phyloP scores from a whole-genome alignment of 108 stramenopile species.

The Schizochytrium sp. region DNA sequence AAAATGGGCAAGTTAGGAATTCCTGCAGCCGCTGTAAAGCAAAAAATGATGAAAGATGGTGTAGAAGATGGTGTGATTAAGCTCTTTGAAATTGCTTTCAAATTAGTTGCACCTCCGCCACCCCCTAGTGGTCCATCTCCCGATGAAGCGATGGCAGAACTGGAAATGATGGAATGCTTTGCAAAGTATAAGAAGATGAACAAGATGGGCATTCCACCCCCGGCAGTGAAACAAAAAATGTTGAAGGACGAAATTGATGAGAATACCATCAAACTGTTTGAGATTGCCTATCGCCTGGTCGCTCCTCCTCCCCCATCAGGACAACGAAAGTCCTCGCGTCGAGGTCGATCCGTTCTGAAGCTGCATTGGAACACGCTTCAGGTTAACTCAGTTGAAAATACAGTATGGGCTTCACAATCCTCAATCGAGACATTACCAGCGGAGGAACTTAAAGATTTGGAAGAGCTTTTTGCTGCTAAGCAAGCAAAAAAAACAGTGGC shows the following conservation, averaged over 20 bases:
- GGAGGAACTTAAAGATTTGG: slow-evolving; percentile 35
- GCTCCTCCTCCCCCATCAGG: slow-evolving; percentile 1
- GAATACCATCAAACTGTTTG: neutral
- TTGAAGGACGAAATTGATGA: neutral
- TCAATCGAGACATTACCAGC: neutral
- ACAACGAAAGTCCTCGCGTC: neutral
- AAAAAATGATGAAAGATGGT: neutral
- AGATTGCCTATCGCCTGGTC: neutral
- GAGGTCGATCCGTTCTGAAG: slow-evolving; percentile 2
- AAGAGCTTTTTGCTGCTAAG: slow-evolving; percentile 32
- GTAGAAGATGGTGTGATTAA: neutral
- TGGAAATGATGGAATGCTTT: slow-evolving; percentile 10
- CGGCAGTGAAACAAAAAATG: slow-evolving; percentile 54
- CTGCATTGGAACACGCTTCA: slow-evolving; percentile 47
- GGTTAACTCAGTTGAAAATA: slow-evolving; percentile 46
- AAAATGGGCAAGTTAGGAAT: neutral
- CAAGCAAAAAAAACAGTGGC: neutral
- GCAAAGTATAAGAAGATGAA: slow-evolving; percentile 57
- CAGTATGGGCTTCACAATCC: slow-evolving; percentile 10
- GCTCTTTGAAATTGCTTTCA: neutral
- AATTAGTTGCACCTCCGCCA: neutral
- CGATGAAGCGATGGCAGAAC: slow-evolving; percentile 40
- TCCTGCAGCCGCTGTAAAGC: neutral
- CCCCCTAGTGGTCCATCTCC: neutral
- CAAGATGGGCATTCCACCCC: slow-evolving; percentile 56